These are phyloP conservation scores for Coprinopsis sp. DNA, from an alignment of 768 basidiomycete species.

Conservation along the genomic window DNA sequence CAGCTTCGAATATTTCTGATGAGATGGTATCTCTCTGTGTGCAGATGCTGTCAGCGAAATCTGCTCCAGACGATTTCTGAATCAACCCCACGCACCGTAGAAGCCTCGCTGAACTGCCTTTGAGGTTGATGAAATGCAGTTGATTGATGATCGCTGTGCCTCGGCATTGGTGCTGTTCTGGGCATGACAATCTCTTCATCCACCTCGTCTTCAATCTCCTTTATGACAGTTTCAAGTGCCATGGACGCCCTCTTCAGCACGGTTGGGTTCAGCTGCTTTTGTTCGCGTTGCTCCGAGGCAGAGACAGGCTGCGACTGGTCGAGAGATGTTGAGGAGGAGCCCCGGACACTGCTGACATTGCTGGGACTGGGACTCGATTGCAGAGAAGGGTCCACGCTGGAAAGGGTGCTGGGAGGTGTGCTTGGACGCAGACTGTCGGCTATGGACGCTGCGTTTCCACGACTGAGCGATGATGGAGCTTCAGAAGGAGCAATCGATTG, in stretches of 20 bases:
- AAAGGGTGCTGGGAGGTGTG: slow-evolving; percentile 46
- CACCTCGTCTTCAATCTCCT: slow-evolving; percentile 65
- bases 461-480: slow-evolving; percentile 30
- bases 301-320: slow-evolving; percentile 29
- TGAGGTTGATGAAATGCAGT: slow-evolving; percentile 1
- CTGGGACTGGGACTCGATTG: slow-evolving; percentile 36
- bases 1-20: slow-evolving; percentile 49
- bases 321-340: slow-evolving; percentile 37
- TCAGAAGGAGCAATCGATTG: slow-evolving; percentile 49
- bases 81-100: neutral
- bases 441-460: slow-evolving; percentile 36
- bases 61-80: neutral
- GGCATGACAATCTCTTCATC: slow-evolving; percentile 79
- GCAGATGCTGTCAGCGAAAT: slow-evolving; percentile 5
- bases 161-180: slow-evolving; percentile 49
- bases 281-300: slow-evolving; percentile 41
- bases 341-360: slow-evolving; percentile 22
- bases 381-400: slow-evolving; percentile 32
- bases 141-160: slow-evolving; percentile 33
- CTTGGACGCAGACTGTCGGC: slow-evolving; percentile 44
- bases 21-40: slow-evolving; percentile 32
- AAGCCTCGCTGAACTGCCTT: slow-evolving; percentile 1
- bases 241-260: slow-evolving; percentile 62
- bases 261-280: slow-evolving; percentile 47
- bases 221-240: slow-evolving; percentile 71